phyloP scores from a whole-genome alignment of 805 yeast genomes.

The Spathaspora arborariae region DNA sequence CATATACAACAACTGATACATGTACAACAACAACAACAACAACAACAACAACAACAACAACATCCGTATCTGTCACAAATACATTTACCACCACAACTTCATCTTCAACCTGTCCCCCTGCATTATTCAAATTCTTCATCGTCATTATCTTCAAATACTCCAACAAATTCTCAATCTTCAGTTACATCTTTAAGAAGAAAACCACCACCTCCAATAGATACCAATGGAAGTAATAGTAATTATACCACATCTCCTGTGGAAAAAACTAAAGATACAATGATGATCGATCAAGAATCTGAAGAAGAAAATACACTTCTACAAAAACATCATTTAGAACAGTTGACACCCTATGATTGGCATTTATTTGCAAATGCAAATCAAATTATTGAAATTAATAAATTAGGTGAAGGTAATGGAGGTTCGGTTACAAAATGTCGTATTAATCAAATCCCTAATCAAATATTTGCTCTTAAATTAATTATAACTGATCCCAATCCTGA shows the following conservation, averaged over 20 bases:
- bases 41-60: constrained; percentile 1
- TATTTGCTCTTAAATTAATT: constrained; percentile 81
- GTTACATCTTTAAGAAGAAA: constrained; percentile 22
- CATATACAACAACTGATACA: neutral
- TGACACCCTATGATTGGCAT: constrained; percentile 78
- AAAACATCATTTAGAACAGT: constrained; percentile 27
- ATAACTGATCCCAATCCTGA: constrained; percentile 79
- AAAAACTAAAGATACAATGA: neutral
- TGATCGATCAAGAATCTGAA: neutral
- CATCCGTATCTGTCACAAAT: neutral
- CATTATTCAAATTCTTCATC: constrained; percentile 4
- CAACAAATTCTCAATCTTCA: constrained; percentile 8
- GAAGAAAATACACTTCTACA: constrained; percentile 31
- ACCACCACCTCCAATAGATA: constrained; percentile 32
- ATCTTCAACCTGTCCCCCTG: neutral
- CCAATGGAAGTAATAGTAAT: neutral
- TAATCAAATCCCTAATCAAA: constrained; percentile 28
- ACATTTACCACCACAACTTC: neutral
- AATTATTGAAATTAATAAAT: constrained; percentile 61
- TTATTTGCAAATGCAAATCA: constrained; percentile 51
- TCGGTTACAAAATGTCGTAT: constrained; percentile 77
- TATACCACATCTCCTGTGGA: constrained; percentile 10
- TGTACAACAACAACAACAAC: neutral
- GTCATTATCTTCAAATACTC: constrained; percentile 7
- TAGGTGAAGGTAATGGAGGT: constrained; percentile 97